Base-by-base conservation (phyloP, 306 rosid species). In the Cucurbita ficifolia region DNA sequence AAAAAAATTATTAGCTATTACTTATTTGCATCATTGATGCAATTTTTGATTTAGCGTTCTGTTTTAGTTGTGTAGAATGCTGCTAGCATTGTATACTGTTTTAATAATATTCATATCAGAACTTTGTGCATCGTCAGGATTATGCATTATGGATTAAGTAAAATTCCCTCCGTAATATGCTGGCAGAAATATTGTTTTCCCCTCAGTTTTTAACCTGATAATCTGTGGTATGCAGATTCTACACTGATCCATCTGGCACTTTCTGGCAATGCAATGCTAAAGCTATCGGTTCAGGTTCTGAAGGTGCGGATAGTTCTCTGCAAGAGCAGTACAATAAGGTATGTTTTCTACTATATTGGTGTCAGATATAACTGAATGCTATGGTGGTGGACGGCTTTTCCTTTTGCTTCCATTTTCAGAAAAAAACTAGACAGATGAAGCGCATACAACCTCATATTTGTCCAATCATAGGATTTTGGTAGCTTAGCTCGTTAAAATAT, bases 191-290 rank as follows among this genome's bases (percentile, higher is more conserved):
- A 18, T 11, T 22, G 17, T 10, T 56, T 54, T 48, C 53, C 21
- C 24, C 60, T 33, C 35, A 5, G 52, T 40, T 59, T 22, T 10
- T 59, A 33, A 61, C 48, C 8, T 46, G 73, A 51, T 61, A 76
- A 52, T 75, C 75, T 50, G 21, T 77, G 54, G 71, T 75, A 61
- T 83, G 83, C 84, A 94, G 98, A 69, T 94, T 90, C 82, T 82
- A 90, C 68, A 94, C 98, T 21, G 98, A 94, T 85, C 98, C 98
- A 50, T 94, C 98, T 73, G 99, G 99, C 78, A 94, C 99, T 18
- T 94, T 94, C 79, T 94, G 99, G 99, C 99, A 94, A 88, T 94
- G 99, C 95, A 87, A 86, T 81, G 99, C 90, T 68, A 94, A 94
- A 81, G 99, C 99, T 74, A 94, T 94, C 70, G 99, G 99, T 24